phyloP scores from a whole-genome alignment of 2,329 filamentous ascomycete genomes.

The Aspergillus sp. region DNA sequence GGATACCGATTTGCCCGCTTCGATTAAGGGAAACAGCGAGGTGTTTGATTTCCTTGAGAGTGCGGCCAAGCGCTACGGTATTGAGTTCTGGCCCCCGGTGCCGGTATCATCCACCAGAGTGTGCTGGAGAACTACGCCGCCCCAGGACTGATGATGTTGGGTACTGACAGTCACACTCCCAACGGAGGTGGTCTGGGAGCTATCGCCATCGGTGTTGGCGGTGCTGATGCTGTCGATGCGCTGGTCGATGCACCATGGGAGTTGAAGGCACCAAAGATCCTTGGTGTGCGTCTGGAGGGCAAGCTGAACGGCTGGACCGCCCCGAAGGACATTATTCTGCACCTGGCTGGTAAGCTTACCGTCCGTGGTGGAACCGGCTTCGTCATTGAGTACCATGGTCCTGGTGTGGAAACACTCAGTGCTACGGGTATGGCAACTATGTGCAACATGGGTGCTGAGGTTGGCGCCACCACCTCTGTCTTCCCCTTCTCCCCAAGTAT shows the following conservation, averaged over 20 bases:
- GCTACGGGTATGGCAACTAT: conserved; percentile 90
- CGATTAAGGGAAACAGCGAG: conserved; percentile 89
- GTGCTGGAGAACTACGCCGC: conserved; percentile 96
- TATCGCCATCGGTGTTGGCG: conserved; percentile 94
- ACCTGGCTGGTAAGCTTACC: conserved; percentile 82
- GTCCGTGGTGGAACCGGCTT: conserved; percentile 91
- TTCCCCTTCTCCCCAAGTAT: conserved; percentile 89
- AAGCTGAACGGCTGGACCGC: conserved; percentile 84
- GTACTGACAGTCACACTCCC: conserved; percentile 94
- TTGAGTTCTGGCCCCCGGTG: conserved; percentile 95
- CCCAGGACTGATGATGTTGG: conserved; percentile 98
- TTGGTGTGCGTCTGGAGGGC: conserved; percentile 81
- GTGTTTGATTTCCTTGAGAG: conserved; percentile 97
- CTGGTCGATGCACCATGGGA: conserved; percentile 97
- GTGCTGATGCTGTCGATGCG: conserved; percentile 94
- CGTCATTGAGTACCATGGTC: conserved; percentile 90
- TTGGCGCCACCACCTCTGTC: conserved; percentile 89
- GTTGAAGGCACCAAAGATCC: conserved; percentile 84
- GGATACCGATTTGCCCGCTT: conserved; percentile 74
- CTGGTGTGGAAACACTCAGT: conserved; percentile 83
- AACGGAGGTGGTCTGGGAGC: conserved; percentile 94
- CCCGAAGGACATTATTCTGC: conserved; percentile 92
- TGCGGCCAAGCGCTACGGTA: conserved; percentile 83
- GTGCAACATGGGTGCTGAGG: conserved; percentile 83
- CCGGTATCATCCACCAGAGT: conserved; percentile 95